A percentile compares a stretch with the other conserved stretches of the same genome.
Evolutionary conservation across 2,329 filamentous ascomycete genomes (phyloP).

Genomic region (Akanthomyces uredinophilus): DNA sequence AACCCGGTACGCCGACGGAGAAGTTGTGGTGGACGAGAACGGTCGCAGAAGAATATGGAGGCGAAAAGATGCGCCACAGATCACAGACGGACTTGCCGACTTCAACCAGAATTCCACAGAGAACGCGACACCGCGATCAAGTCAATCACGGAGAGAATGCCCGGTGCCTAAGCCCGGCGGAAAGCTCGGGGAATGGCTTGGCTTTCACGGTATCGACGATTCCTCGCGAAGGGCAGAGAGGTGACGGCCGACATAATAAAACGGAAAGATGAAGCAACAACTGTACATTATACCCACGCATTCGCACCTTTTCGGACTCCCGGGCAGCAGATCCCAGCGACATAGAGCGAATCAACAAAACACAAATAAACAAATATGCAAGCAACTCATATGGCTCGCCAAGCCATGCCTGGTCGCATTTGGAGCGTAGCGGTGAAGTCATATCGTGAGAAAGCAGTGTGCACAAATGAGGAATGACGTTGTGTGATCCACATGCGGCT

Average conservation of each 20-base stretch:
- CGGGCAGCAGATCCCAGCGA: background rate
- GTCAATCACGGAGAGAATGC: slow-evolving; percentile 61
- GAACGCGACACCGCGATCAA: slow-evolving; percentile 31
- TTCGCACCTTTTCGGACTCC: background rate
- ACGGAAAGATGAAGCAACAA: slow-evolving; percentile 2
- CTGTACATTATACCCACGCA: slow-evolving; percentile 5
- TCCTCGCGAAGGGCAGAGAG: slow-evolving; percentile 20
- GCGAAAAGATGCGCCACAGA: slow-evolving; percentile 33
- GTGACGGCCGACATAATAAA: slow-evolving; percentile 18
- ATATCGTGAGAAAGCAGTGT: background rate
- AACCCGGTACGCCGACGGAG: slow-evolving; percentile 67
- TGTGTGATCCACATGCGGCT: background rate
- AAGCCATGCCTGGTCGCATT: background rate
- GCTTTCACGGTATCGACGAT: slow-evolving; percentile 49
- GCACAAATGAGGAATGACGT: background rate
- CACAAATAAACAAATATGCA: slow-evolving; percentile 1
- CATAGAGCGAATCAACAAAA: background rate
- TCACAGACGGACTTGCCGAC: slow-evolving; percentile 44
- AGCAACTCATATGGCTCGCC: background rate
- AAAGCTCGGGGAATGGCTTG: slow-evolving; percentile 68
- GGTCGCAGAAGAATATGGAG: slow-evolving; percentile 41
- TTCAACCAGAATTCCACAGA: slow-evolving; percentile 35
- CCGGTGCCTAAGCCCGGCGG: slow-evolving; percentile 88
- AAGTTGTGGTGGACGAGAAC: slow-evolving; percentile 41
- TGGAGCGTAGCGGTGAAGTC: background rate